Evolutionary conservation across 1,284 basidiomycete species (phyloP).

Genomic region (Moesziomyces sp.): DNA sequence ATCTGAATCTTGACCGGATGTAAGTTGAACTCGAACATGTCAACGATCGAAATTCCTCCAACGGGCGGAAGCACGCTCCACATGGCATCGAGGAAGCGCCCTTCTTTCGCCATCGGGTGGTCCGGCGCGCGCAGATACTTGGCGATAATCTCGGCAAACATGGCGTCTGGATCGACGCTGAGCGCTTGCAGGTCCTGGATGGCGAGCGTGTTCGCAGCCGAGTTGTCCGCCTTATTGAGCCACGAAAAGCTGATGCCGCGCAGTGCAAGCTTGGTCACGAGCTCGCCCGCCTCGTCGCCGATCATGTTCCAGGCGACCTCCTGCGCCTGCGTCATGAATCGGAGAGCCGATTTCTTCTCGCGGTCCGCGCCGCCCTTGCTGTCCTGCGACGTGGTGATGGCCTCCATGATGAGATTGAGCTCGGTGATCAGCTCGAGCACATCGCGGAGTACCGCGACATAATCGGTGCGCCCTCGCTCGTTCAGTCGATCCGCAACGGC

Average conservation of each 20-base stretch:
- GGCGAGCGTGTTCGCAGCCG: constrained; percentile 81
- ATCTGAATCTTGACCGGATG: constrained; percentile 81
- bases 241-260: constrained; percentile 83
- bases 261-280: constrained; percentile 87
- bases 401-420: constrained; percentile 87
- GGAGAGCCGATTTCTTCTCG: constrained; percentile 80
- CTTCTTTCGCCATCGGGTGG: constrained; percentile 59
- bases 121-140: constrained; percentile 70
- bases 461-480: constrained; percentile 72
- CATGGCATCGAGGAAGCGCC: constrained; percentile 58
- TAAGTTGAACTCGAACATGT: constrained; percentile 81
- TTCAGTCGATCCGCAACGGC: constrained; percentile 69
- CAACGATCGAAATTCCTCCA: constrained; percentile 91
- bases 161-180: constrained; percentile 84
- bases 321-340: constrained; percentile 82
- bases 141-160: constrained; percentile 88
- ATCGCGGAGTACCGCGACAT: constrained; percentile 79
- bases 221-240: constrained; percentile 88
- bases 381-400: constrained; percentile 80
- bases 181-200: constrained; percentile 83
- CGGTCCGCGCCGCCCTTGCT: constrained; percentile 70
- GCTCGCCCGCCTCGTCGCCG: constrained; percentile 75
- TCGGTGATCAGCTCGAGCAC: constrained; percentile 81
- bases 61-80: constrained; percentile 73
- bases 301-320: constrained; percentile 96